Evolutionary conservation across 345 rosid species (phyloP).

Genomic region (Adansonia digitata): DNA sequence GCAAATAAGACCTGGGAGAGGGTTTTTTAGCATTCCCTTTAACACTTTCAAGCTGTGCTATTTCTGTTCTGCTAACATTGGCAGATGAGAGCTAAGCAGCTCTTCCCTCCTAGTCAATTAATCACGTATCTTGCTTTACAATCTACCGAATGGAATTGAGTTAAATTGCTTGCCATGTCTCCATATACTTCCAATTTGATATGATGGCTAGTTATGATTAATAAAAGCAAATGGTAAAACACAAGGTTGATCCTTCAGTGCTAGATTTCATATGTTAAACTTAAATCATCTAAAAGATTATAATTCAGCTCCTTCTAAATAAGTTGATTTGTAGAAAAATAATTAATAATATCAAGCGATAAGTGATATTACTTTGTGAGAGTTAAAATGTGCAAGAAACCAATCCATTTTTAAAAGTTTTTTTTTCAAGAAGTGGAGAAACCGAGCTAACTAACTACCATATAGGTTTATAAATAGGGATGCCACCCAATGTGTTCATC

Average conservation of each 20-base stretch:
- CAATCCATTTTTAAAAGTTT: neutral
- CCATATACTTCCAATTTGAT: neutral
- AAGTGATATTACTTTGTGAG: neutral
- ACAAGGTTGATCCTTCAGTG: neutral
- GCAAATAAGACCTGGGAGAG: neutral
- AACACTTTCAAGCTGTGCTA: neutral
- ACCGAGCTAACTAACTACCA: neutral
- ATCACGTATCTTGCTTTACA: neutral
- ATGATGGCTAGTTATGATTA: neutral
- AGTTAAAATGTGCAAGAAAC: neutral
- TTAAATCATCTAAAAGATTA: neutral
- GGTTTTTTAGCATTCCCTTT: neutral
- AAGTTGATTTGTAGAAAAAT: neutral
- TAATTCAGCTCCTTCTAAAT: neutral
- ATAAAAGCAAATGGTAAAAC: neutral
- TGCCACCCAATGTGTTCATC: neutral
- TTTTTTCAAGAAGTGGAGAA: neutral
- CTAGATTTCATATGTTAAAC: neutral
- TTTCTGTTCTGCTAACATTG: neutral
- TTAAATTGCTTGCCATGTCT: neutral
- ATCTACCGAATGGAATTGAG: neutral
- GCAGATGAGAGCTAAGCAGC: neutral
- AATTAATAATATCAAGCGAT: neutral
- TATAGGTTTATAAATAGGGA: neutral
- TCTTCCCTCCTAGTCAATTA: neutral